A percentile compares a stretch with the other conserved stretches of the same genome.
These are phyloP conservation scores for Dalbergia cultrata DNA, from an alignment of 306 rosid species.

Conservation along the genomic window DNA sequence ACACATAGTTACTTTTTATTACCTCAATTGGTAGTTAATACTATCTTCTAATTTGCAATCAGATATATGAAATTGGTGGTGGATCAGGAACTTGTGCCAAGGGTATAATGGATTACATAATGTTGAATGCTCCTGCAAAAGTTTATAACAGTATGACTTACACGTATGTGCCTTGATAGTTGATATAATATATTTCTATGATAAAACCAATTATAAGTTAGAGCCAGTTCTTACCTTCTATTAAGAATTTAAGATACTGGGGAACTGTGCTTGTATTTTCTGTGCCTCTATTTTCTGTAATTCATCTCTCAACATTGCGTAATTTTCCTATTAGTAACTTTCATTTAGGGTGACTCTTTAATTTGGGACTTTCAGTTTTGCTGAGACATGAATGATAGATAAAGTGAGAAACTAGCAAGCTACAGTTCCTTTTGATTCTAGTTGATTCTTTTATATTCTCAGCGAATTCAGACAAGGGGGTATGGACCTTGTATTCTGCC, in stretches of 20 bases:
- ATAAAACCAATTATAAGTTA: slow-evolving; percentile 31
- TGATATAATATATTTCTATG: slow-evolving; percentile 42
- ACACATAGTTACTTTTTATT: slow-evolving; percentile 32
- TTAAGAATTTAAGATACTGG: slow-evolving; percentile 7
- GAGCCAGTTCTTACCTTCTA: slow-evolving; percentile 36
- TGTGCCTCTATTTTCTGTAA: slow-evolving; percentile 3
- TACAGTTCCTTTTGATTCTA: slow-evolving; percentile 19
- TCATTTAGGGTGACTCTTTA: slow-evolving; percentile 26
- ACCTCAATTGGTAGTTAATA: slow-evolving; percentile 49
- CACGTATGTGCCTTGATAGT: slow-evolving; percentile 66
- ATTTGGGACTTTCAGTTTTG: slow-evolving; percentile 23
- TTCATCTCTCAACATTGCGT: slow-evolving; percentile 32
- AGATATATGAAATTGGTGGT: slow-evolving; percentile 99
- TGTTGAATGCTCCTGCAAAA: slow-evolving; percentile 93
- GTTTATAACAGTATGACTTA: slow-evolving; percentile 91
- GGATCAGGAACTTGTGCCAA: slow-evolving; percentile 99
- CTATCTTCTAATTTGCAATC: slow-evolving; percentile 60
- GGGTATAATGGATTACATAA: slow-evolving; percentile 97
- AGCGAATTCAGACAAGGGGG: slow-evolving; percentile 5
- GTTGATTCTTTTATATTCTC: slow-evolving; percentile 25
- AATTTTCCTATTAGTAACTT: slow-evolving; percentile 36
- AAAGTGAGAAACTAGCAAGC: slow-evolving; percentile 21
- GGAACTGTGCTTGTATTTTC: slow-evolving; percentile 37
- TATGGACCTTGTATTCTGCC: slow-evolving; percentile 28
- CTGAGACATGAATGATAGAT: slow-evolving; percentile 20